These are phyloP conservation scores for Suillus tomentosus DNA, from an alignment of 768 basidiomycete species.

Conservation along the genomic window DNA sequence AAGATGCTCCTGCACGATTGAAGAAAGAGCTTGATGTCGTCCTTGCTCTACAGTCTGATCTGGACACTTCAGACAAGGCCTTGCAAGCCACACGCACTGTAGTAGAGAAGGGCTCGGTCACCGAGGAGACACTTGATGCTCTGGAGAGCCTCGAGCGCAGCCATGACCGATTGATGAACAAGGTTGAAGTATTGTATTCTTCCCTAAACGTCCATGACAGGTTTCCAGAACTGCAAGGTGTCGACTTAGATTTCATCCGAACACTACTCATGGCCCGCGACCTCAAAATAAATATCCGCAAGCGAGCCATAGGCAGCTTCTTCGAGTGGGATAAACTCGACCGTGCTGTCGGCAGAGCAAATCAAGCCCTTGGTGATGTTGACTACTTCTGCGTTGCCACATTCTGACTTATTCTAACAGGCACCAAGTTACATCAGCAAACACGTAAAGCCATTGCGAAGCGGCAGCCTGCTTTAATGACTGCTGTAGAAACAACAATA, in stretches of 20 bases:
- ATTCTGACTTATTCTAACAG: slow-evolving; percentile 5
- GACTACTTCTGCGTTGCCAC: too few species aligned
- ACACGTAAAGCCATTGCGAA: slow-evolving; percentile 31
- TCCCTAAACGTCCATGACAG: slow-evolving; percentile 17
- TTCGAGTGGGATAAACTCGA: too few species aligned
- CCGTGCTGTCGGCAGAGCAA: too few species aligned
- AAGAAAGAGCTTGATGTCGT: slow-evolving; percentile 37
- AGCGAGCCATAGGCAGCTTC: too few species aligned
- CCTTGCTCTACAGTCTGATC: slow-evolving; percentile 31
- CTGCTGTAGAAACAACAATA: too few species aligned
- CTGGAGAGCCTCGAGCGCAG: slow-evolving; percentile 24
- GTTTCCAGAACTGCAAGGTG: too few species aligned
- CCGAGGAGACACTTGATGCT: slow-evolving; percentile 13
- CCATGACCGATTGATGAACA: slow-evolving; percentile 21
- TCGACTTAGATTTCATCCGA: too few species aligned
- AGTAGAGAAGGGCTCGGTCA: slow-evolving; percentile 12
- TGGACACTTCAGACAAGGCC: slow-evolving; percentile 26
- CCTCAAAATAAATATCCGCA: too few species aligned
- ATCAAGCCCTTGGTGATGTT: too few species aligned
- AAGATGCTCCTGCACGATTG: slow-evolving; percentile 32
- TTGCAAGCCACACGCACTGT: slow-evolving; percentile 18
- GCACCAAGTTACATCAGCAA: slow-evolving; percentile 35
- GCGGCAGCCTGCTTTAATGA: slow-evolving; percentile 27
- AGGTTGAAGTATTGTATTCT: slow-evolving; percentile 36
- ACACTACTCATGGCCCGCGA: too few species aligned